Base-by-base conservation (phyloP, 306 rosid species). In the Quercus cerris region DNA sequence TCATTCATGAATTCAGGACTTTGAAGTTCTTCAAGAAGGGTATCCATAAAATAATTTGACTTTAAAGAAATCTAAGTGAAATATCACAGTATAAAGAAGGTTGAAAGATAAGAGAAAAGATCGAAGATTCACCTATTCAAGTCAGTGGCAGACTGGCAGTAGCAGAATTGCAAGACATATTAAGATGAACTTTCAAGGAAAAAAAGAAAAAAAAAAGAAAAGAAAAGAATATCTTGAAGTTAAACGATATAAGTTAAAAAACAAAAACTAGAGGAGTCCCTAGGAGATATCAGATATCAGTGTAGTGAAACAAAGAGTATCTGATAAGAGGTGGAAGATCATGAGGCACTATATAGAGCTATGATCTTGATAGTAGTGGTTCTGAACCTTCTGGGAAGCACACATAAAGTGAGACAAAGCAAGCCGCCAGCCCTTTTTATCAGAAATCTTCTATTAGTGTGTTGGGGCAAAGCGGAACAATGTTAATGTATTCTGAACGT, bases 361-460 rank as follows among this genome's bases (percentile, higher is more conserved):
- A 25, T 13, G 58, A 41, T 41, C 58, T 18, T 23, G 7, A 18
- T 72, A n/a, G 44, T 17, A 31, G 4, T 54, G 7, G 30, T 6
- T 23, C 31, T 58, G 89, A 75, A 78, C 68, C 20, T 83, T 76
- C 87, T 3, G 11, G 84, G 90, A 86, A 84, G 56, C 72, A 41
- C 28, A 6, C 68, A n/a, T 1, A 17, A 31, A 3, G 30, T 23
- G 70, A 5, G 49, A 9, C 70, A 80, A 22, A 20, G 6, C 15
- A 12, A 22, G 87, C 85, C 80, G 59, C 89, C 87, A 23, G 71
- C 20, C 5, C 19, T 56, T 28, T 6, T 22, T 5, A 78, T n/a
- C 25, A 19, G 3, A 67, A 33, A 67, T 31, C 23, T 15, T 3
- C 0, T 8, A 7, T 6, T 2, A 2, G 38, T 23, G 3, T 66